A percentile compares a stretch with the other conserved stretches of the same genome.
Conservation (phyloP, 352 stramenopile genomes). For the Pythium pyrilobum region DNA sequence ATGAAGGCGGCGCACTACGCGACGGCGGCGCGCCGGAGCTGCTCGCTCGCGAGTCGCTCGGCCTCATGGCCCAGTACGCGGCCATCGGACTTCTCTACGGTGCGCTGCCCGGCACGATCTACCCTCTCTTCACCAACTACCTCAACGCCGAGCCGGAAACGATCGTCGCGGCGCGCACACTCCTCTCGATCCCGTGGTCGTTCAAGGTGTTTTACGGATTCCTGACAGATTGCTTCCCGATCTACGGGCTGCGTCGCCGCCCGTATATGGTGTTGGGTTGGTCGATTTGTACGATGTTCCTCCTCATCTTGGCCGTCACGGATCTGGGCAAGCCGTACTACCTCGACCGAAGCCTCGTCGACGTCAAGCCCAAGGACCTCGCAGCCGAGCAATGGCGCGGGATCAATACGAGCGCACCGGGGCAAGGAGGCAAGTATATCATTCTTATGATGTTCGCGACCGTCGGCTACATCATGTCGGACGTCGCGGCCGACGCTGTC, state of each 20-base stretch:
- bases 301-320: slow-evolving; percentile 19
- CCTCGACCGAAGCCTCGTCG: not conserved
- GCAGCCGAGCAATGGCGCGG: slow-evolving; percentile 2
- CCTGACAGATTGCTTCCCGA: slow-evolving; percentile 25
- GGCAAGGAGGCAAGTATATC: slow-evolving; percentile 29
- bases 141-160: slow-evolving; percentile 23
- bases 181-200: slow-evolving; percentile 30
- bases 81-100: slow-evolving; percentile 24
- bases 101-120: slow-evolving; percentile 19
- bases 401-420: slow-evolving; percentile 15
- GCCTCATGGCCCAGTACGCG: slow-evolving; percentile 28
- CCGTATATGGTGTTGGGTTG: slow-evolving; percentile 32
- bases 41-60: slow-evolving; percentile 19
- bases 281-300: slow-evolving; percentile 13
- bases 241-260: slow-evolving; percentile 20
- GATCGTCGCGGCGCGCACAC: slow-evolving; percentile 17
- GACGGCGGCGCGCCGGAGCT: slow-evolving; percentile 18
- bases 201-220: slow-evolving; percentile 37
- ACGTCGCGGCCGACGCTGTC: slow-evolving; percentile 48
- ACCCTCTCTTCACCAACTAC: slow-evolving; percentile 29
- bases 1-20: slow-evolving; percentile 22
- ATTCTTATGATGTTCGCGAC: slow-evolving; percentile 47
- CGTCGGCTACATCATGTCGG: slow-evolving; percentile 52
- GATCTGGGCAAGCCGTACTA: slow-evolving; percentile 23
- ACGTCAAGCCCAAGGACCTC: not conserved